A percentile compares a stretch with the other conserved stretches of the same genome.
Evolutionary conservation across 495 filamentous ascomycete species (phyloP).

Genomic region (Aspergillus affinis): DNA sequence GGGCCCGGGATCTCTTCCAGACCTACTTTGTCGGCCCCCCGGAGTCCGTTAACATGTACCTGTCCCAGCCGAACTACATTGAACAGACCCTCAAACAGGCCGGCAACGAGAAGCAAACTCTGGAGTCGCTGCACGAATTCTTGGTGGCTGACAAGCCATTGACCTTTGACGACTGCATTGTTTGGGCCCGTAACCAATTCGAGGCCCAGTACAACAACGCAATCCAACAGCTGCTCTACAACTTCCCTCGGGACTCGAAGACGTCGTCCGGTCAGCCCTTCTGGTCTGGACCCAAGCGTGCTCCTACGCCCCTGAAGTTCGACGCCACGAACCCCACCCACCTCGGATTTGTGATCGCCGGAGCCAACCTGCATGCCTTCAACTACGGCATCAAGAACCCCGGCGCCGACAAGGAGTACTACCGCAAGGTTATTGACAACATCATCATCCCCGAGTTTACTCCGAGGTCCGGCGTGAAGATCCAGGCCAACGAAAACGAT

Average conservation of each 20-base stretch:
- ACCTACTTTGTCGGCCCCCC: conserved; percentile 89
- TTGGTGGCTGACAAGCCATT: conserved; percentile 91
- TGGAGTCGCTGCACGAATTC: conserved; percentile 86
- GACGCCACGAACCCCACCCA: conserved; percentile 81
- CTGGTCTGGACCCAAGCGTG: conserved; percentile 99
- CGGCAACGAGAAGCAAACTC: conserved; percentile 92
- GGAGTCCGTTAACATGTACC: conserved; percentile 93
- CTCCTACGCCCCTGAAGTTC: conserved; percentile 88
- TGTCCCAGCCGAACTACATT: conserved; percentile 88
- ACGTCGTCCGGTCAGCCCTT: conserved; percentile 89
- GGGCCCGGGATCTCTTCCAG: conserved; percentile 94
- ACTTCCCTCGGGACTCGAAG: conserved; percentile 91
- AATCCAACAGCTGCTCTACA: conserved; percentile 94
- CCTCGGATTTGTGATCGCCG: conserved; percentile 80
- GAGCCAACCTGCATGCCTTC: conserved; percentile 91
- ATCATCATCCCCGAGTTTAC: conserved; percentile 98
- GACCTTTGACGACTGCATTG: conserved; percentile 92
- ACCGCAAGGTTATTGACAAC: conserved; percentile 74
- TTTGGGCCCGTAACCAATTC: conserved; percentile 90
- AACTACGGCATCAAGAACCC: conserved; percentile 91
- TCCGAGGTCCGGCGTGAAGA: conserved; percentile 89
- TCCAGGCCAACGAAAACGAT: conserved; percentile 94
- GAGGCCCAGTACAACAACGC: conserved; percentile 97
- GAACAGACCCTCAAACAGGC: conserved; percentile 87
- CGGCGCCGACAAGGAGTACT: conserved; percentile 64